Base-by-base conservation (phyloP, 176 grass and related monocot species). In the Cenchrus fungigraminus region DNA sequence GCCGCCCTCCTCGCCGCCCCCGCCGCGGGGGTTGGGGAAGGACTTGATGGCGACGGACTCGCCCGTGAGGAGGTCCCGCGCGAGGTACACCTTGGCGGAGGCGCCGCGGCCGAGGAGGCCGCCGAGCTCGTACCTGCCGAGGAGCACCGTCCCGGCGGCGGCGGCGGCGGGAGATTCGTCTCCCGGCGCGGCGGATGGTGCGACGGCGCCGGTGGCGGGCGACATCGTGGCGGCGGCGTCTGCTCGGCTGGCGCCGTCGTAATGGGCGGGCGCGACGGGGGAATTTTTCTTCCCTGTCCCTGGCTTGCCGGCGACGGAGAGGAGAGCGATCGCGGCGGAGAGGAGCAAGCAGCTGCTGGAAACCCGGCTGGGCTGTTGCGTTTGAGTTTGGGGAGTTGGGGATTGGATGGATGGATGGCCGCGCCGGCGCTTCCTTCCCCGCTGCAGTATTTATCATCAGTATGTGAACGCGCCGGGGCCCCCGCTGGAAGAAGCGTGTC, bases 11-110 rank as follows among this genome's bases (percentile, higher is more conserved):
- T 15, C 20, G 7, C 1, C 32, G 40, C 2, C 32, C 6, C 22
- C 25, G 1, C 50, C 19, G 74, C 85, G 75, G 0, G 91, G 84
- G 29, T 98, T 98, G 3, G 93, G 84, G 77, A 98, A 91, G 1
- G 92, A 85, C 76, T 98, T 98, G 85, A 98, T 84, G 17, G 95
- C 95, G 13, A 98, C 95, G 68, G 71, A 20, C 32, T 14, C n/a
- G 63, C 82, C 87, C 5, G 95, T 88, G 79, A 51, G 73, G 63
- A 95, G 75, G 85, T 98, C 91, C 2, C 62, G 86, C 14, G 95
- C 95, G 2, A 65, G 87, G 85, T 93, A 98, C 22, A 98, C 95
- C 92, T 95, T 98, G 65, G 93, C 95, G 45, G 95, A 93, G 17
- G 93, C 93, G 29, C 95, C 95, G 81, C 95, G 93, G 68, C 95